Base-by-base conservation (phyloP, 83 land plant genomes). In the Isoetes engelmannii region DNA sequence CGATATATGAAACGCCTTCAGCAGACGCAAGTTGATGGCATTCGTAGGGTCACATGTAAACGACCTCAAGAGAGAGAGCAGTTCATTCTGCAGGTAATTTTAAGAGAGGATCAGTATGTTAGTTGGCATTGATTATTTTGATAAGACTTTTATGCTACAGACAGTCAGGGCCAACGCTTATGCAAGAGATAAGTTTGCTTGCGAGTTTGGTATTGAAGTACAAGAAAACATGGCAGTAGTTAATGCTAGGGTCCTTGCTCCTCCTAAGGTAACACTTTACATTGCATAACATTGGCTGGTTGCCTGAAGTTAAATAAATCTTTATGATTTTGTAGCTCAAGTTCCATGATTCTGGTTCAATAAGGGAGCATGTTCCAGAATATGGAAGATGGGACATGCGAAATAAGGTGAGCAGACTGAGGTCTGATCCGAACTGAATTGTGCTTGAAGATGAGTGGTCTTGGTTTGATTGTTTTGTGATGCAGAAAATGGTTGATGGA, bases 381-480 rank as follows among this genome's bases (percentile, higher is more conserved):
- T 84, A 86, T 77, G 97, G 97, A 7, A 93, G 89, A 60, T 92
- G 97, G 97, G 89, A 92, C 75, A 92, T 92, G 97, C 86, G 83
- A 86, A 85, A 89, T 50, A 92, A 89, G 85, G 97, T 91, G 45
- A 57, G 55, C 0, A 2, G 37, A 28, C 37, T 28, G 6, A 43
- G 63, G 45, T 53, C 67, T 63, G 37, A 49, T 13, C 61, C 10
- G 7, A 28, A 65, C 13, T 47, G 57, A 54, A 41, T 47, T 77
- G 4, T 37, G 58, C 4, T 60, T 1, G 69, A 17, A 41, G 4
- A 0, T 54, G 48, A 4, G 2, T 10, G 41, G 1, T 37, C 45
- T 15, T 56, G 63, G 4, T 56, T 44, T 70, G 71, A 44, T 28
- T 28, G 37, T n/a, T 75, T 45, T 47, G 4, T 41, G 56, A 54